These are phyloP conservation scores for Cajanus cajan DNA, from an alignment of 306 rosid genomes.

Conservation along the genomic window DNA sequence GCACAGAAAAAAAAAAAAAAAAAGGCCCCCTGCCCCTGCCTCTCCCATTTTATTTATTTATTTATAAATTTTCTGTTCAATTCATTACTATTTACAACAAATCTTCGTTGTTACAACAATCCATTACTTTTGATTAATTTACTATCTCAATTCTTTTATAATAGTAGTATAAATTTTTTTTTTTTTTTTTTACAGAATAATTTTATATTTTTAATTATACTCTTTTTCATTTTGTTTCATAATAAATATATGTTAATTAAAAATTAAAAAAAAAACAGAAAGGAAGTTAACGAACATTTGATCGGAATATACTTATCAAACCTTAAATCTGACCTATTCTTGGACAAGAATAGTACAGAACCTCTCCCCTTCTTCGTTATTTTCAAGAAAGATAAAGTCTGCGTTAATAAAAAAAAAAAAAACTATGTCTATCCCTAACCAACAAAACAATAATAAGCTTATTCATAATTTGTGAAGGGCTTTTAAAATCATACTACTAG, in stretches of 20 bases:
- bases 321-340: conserved; percentile 55
- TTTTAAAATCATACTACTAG: not conserved
- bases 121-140: too few relatives aligned
- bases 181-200: too few relatives aligned
- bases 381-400: conserved; percentile 44
- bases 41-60: not conserved
- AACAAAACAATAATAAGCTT: not conserved
- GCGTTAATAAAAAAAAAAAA: conserved; percentile 21
- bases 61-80: not conserved
- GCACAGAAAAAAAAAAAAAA: conserved; percentile 29
- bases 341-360: conserved; percentile 40
- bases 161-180: too few relatives aligned
- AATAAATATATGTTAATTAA: too few relatives aligned
- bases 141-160: too few relatives aligned
- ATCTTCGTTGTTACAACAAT: not conserved
- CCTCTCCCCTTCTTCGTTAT: conserved; percentile 36
- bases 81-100: not conserved
- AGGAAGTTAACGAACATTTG: conserved; percentile 15
- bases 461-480: conserved; percentile 3
- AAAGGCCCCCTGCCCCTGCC: not conserved
- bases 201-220: too few relatives aligned
- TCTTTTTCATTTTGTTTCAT: too few relatives aligned
- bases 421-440: not conserved
- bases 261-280: too few relatives aligned
- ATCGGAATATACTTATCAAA: conserved; percentile 29